Conservation (phyloP, 1,139 yeast species). For the Scheffersomyces segobiensis region DNA sequence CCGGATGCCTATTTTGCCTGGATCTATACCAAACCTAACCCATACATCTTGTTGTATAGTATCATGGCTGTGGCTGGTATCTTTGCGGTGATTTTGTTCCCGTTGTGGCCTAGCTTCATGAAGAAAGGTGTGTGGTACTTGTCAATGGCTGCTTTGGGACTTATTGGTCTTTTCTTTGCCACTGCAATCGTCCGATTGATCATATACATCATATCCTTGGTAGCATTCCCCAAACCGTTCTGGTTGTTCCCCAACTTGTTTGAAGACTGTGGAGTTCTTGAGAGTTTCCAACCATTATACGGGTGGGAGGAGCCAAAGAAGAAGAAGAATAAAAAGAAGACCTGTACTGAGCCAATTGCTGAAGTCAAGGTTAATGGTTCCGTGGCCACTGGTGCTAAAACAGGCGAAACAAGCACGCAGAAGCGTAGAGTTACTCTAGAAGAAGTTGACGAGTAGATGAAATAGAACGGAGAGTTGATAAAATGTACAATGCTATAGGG, state of each 20-base stretch:
- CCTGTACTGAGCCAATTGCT: conserved; percentile 7
- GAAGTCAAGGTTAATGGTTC: conserved; percentile 6
- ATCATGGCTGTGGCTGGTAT: conserved; percentile 64
- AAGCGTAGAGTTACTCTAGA: conserved; percentile 33
- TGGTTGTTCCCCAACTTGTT: conserved; percentile 97
- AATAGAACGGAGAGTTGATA: not conserved
- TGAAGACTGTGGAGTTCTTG: conserved; percentile 93
- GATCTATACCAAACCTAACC: conserved; percentile 79
- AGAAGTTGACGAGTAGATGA: conserved; percentile 45
- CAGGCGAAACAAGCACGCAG: conserved; percentile 12
- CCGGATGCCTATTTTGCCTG: conserved; percentile 87
- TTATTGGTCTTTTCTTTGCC: conserved; percentile 73
- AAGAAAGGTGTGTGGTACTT: conserved; percentile 89
- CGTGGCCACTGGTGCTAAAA: conserved; percentile 7
- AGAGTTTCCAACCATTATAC: conserved; percentile 85
- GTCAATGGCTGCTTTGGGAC: conserved; percentile 73
- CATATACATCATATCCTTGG: conserved; percentile 62
- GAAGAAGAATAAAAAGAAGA: conserved; percentile 23
- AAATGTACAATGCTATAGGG: not conserved
- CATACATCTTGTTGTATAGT: conserved; percentile 64
- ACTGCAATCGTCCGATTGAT: conserved; percentile 80
- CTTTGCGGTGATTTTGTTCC: conserved; percentile 82
- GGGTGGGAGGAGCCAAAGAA: conserved; percentile 72
- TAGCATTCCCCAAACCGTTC: conserved; percentile 66
- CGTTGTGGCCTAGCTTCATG: conserved; percentile 93